Conservation (phyloP, 2,329 filamentous ascomycete genomes). For the Penicillium sp. region DNA sequence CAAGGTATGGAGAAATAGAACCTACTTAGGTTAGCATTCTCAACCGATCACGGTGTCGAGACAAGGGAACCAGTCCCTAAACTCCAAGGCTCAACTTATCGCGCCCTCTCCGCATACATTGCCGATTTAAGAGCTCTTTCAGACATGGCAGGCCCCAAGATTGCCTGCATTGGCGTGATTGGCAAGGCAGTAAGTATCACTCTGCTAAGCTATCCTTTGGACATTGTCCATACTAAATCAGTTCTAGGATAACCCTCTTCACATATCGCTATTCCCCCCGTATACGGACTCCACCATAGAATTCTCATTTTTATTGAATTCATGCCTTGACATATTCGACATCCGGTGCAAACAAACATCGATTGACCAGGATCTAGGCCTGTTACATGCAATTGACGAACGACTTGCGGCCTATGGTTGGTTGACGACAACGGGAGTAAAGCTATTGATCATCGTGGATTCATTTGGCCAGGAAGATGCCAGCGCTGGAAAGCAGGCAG, state of each 20-base stretch:
- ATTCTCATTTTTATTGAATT: conserved; percentile 87
- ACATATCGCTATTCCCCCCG: conserved; percentile 84
- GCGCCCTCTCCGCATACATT: neutral
- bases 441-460: conserved; percentile 86
- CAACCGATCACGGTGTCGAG: neutral
- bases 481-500: conserved; percentile 33
- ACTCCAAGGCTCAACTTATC: neutral
- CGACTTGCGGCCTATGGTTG: conserved; percentile 90
- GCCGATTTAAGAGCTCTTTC: neutral
- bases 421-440: conserved; percentile 92
- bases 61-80: neutral
- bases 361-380: conserved; percentile 79
- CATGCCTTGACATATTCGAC: conserved; percentile 91
- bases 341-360: conserved; percentile 72
- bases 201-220: neutral
- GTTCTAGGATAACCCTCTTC: conserved; percentile 86
- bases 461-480: conserved; percentile 68
- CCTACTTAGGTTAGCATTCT: neutral
- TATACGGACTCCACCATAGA: conserved; percentile 67
- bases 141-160: conserved; percentile 62
- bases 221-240: conserved; percentile 7
- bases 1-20: neutral
- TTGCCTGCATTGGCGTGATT: conserved; percentile 91
- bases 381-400: conserved; percentile 92
- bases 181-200: conserved; percentile 72